Conservation (phyloP, 2,329 filamentous ascomycete genomes). For the Boeremia lycopersici region DNA sequence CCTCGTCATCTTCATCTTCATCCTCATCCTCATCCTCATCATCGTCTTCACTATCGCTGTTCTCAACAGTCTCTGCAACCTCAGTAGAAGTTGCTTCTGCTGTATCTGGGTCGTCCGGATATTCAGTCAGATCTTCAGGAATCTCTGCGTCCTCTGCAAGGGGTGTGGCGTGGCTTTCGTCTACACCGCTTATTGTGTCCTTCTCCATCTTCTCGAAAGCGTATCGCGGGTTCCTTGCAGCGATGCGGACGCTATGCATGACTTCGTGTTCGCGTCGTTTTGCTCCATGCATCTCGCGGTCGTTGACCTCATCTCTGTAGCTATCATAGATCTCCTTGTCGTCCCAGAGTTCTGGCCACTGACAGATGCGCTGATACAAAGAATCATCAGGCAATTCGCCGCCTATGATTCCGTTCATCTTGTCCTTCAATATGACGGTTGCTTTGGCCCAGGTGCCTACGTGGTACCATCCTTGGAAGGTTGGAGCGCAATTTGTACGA, state of each 20-base stretch:
- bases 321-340: constrained; percentile 37
- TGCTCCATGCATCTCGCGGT: constrained; percentile 29
- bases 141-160: constrained; percentile 31
- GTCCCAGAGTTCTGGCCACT: constrained; percentile 44
- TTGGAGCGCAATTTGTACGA: constrained; percentile 51
- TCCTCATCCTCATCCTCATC: constrained; percentile 25
- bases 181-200: background rate
- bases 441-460: constrained; percentile 82
- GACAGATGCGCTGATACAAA: constrained; percentile 38
- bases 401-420: constrained; percentile 61
- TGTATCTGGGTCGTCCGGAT: constrained; percentile 36
- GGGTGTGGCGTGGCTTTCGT: constrained; percentile 10
- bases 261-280: constrained; percentile 39
- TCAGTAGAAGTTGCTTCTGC: constrained; percentile 32
- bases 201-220: constrained; percentile 42
- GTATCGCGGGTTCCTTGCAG: constrained; percentile 42
- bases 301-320: constrained; percentile 37
- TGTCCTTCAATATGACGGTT: constrained; percentile 86
- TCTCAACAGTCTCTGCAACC: constrained; percentile 22
- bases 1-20: constrained; percentile 20
- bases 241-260: constrained; percentile 41
- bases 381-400: constrained; percentile 41
- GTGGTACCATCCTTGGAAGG: constrained; percentile 79
- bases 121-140: constrained; percentile 41
- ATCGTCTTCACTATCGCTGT: constrained; percentile 21